Evolutionary conservation across 306 rosid genomes (phyloP), one percentile per base, ranked within the genome.

Genomic region (Albizia julibrissin): DNA sequence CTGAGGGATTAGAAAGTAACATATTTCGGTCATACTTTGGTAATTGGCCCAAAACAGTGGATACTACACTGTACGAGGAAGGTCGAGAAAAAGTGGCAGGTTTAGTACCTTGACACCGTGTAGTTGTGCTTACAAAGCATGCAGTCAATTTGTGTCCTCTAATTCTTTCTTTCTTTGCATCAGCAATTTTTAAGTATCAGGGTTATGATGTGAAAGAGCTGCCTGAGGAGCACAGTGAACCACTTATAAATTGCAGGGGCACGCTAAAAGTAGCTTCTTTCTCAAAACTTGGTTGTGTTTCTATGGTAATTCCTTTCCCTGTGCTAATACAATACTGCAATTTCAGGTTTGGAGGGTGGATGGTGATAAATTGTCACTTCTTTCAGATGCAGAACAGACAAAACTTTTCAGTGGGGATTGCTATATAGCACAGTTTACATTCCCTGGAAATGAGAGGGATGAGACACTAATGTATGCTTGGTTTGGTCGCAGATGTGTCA

Each of bases 11-110:
- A 77, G 99, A 95, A 84, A 90, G 90, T 88, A 47, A 93, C 69
- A 78, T 76, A 54, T 95, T 93, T 86, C 89, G 87, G 80, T 84
- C 93, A 22, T 85, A 86, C 86, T 95, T 93, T 84, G 65, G 84
- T 68, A 85, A 88, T 77, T 95, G 99, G 99, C 97, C 97, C 64
- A 91, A 88, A 82, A 88, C 79, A 19, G 90, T 88, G 81, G 98
- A 93, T 86, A 85, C 91, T 47, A 86, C 81, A 80, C 89, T 95
- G 76, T 95, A 91, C 69, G 99, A 95, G 85, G 99, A 95, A 88
- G 99, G 99, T 46, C 90, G 90, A 80, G 99, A 87, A 78, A 95
- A 95, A 95, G 99, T 95, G 34, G 99, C 99, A 95, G 99, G 99
- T 95, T 79, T 79, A 54, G 66, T 73, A 37, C 68, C 78, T 62